These are phyloP conservation scores for Fusarium cyanostomum DNA, from an alignment of 2,329 filamentous ascomycete genomes.

Conservation along the genomic window DNA sequence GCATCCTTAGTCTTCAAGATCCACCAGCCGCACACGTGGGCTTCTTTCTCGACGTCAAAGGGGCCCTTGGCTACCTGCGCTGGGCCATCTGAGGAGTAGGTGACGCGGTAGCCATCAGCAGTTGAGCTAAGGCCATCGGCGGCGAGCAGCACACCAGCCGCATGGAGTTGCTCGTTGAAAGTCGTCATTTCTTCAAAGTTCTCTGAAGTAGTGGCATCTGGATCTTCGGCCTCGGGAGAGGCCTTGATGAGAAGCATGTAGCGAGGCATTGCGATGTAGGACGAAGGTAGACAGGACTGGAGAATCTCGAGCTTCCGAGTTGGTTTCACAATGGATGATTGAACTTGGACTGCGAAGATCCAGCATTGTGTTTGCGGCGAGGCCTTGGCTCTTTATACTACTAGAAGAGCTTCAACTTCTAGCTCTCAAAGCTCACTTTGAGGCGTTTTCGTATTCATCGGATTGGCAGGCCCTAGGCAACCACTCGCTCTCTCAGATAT, in stretches of 20 bases:
- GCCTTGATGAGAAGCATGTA: slow-evolving; percentile 47
- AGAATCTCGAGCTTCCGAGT: no score
- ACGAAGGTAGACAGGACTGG: no score
- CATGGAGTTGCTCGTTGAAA: slow-evolving; percentile 43
- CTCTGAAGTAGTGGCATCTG: slow-evolving; percentile 20
- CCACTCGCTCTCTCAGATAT: background rate
- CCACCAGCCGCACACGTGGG: slow-evolving; percentile 46
- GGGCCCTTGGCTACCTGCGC: slow-evolving; percentile 42
- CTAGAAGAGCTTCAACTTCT: no score
- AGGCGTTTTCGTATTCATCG: background rate
- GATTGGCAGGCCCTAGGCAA: background rate
- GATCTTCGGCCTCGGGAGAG: slow-evolving; percentile 35
- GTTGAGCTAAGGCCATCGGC: slow-evolving; percentile 43
- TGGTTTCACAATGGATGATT: no score
- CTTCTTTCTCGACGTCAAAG: slow-evolving; percentile 41
- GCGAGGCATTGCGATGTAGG: slow-evolving; percentile 39
- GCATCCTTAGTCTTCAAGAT: slow-evolving; percentile 42
- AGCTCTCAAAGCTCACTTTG: background rate
- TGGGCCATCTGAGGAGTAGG: slow-evolving; percentile 33
- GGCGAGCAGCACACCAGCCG: slow-evolving; percentile 42
- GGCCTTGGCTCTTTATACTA: background rate
- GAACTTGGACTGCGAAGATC: background rate
- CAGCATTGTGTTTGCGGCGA: background rate
- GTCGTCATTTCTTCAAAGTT: slow-evolving; percentile 40
- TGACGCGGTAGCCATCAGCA: slow-evolving; percentile 41